Evolutionary conservation across 768 basidiomycete species (phyloP), one percentile per base, ranked within the genome.

Genomic region (Russula dissimulans): DNA sequence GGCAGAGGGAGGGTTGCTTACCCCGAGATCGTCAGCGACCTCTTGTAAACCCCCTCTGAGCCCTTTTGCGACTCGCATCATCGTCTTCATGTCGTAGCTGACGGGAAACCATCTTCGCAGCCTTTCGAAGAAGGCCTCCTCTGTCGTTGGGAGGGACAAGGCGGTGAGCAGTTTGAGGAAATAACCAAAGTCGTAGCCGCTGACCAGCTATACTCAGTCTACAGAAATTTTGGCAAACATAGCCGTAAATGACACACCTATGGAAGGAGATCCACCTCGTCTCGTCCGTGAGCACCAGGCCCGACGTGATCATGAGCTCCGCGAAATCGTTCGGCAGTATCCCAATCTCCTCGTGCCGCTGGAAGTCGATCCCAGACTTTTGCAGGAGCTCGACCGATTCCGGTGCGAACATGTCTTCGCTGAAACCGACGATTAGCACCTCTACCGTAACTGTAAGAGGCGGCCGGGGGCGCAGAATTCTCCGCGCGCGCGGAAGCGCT

Each of bases 111-210:
- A 98, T 65, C 83, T 86, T 60, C 76, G 80, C 34, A 98, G 79
- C 48, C 87, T 81, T 48, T 89, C 83, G 71, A 97, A 97, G 76
- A 98, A 98, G 5, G 81, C 80, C 63, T 89, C 87, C 74, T 99
- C 97, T 29, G 84, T 84, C 18, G 86, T 84, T 9, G 97, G 97
- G 60, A 98, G 75, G 47, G 93, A 89, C 68, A 86, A 78, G 62
- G 82, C 87, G 26, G 91, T 89, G 53, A 99, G 80, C 44, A 98
- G 81, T 72, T 95, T 97, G 73, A 99, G 85, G 67, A 99, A 89
- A 71, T 98, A 99, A 39, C 97, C 97, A 74, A 99, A 98, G 73
- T 99, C 97, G 74, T 98, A 98, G 51, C 95, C 97, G 72, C 95
- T 98, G 69, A 34, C 29, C 48, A 42, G 57, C 42, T 2, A 34